Evolutionary conservation across 2,329 filamentous ascomycete species (phyloP), one percentile per base, ranked within the genome.

Genomic region (Pseudopyricularia javanii): DNA sequence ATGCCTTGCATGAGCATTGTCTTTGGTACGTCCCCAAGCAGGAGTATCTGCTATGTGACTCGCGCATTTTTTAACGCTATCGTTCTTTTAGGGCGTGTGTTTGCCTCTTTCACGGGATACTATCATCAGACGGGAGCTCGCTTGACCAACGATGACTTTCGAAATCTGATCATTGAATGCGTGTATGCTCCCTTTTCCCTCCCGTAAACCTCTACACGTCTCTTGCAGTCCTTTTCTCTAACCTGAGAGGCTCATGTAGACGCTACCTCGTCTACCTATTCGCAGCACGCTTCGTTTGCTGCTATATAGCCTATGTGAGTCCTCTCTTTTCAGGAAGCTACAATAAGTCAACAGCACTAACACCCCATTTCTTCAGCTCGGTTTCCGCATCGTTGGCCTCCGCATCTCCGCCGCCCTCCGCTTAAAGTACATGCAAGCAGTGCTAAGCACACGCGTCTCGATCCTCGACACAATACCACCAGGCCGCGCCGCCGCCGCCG

Each of bases 251-350:
- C n/a, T n/a, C n/a, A n/a, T 50, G 28, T 32, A 78, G 57, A 59
- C 71, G 88, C 0, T 88, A 83, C 61, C 80, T 89, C 58, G 74
- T 88, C 52, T 80, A 82, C 52, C 69, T 90, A 3, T 90, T 89
- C 62, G 64, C 88, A 37, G 84, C 70, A 12, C 79, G 83, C 45
- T 80, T 86, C 54, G 62, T 70, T 26, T 67, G 86, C 14, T 78
- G 77, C 54, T 88, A 87, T 35, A 48, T 62, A 7, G 59, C 64
- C 9, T 65, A 64, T 57, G 63, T 65, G 50, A 33, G 59, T 53
- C 15, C 15, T 1, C 14, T 2, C 24, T 33, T 40, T 5, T 32
- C 6, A 26, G 4, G 8, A 30, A 37, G 30, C 32, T 47, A 28
- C 47, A 45, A 55, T 56, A 58, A 8, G 52, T 55, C 43, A 52